A percentile compares a stretch with the other conserved stretches of the same genome.
Evolutionary conservation across 2,329 filamentous ascomycete species (phyloP).

Genomic region (Neonectria ditissima): DNA sequence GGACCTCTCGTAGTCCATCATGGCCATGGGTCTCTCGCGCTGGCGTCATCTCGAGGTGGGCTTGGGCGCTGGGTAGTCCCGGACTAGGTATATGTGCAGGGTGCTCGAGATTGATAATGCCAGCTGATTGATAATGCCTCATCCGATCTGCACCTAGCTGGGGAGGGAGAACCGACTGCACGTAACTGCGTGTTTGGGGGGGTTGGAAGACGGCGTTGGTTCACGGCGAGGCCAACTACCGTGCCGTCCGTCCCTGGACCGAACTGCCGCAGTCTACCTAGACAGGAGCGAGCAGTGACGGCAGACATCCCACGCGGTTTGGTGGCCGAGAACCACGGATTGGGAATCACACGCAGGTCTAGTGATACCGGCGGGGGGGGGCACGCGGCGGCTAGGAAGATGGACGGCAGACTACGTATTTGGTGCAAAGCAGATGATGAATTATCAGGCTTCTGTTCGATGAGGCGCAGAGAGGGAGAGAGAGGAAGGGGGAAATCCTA

Average conservation of each 20-base stretch:
- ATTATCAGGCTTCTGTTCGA: neutral
- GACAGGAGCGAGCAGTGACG: neutral
- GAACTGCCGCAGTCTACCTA: neutral
- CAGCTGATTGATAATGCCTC: slow-evolving; percentile 44
- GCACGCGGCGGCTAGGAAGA: neutral
- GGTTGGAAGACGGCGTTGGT: slow-evolving; percentile 6
- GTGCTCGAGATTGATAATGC: slow-evolving; percentile 41
- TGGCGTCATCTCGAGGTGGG: slow-evolving; percentile 35
- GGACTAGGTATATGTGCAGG: slow-evolving; percentile 23
- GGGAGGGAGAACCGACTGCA: slow-evolving; percentile 15
- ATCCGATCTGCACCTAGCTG: slow-evolving; percentile 28
- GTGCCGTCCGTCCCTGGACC: neutral
- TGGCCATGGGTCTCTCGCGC: slow-evolving; percentile 29
- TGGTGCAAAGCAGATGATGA: neutral
- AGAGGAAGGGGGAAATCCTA: too few species aligned
- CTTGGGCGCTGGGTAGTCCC: slow-evolving; percentile 28
- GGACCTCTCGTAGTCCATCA: neutral
- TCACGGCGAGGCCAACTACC: slow-evolving; percentile 8
- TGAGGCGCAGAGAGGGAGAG: neutral
- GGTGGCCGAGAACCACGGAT: neutral
- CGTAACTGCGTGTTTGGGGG: neutral
- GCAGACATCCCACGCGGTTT: neutral
- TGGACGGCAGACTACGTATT: neutral
- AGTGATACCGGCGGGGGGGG: slow-evolving; percentile 8
- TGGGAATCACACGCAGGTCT: neutral